A percentile compares a stretch with the other conserved stretches of the same genome.
Conservation (phyloP, 108 stramenopile species). For the Licmophora abbreviata region DNA sequence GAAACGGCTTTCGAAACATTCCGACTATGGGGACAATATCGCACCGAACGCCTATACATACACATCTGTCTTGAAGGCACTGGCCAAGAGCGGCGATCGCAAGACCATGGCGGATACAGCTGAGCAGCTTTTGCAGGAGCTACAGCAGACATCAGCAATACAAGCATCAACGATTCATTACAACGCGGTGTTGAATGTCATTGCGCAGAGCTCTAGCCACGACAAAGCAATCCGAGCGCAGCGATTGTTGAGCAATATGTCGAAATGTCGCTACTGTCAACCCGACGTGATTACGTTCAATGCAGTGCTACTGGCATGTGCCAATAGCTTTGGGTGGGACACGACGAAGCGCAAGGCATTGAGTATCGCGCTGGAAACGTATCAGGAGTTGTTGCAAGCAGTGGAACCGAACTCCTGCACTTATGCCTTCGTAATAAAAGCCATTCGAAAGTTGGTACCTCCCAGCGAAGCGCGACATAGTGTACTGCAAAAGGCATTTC, state of each 20-base stretch:
- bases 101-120: slow-evolving; percentile 11
- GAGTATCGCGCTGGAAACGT: slow-evolving; percentile 23
- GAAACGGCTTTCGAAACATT: slow-evolving; percentile 25
- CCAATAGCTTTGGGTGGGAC: slow-evolving; percentile 32
- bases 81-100: slow-evolving; percentile 22
- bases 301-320: slow-evolving; percentile 40
- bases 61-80: slow-evolving; percentile 27
- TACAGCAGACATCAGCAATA: slow-evolving; percentile 27
- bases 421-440: slow-evolving; percentile 24
- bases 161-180: slow-evolving; percentile 48
- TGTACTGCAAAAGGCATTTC: slow-evolving; percentile 10
- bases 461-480: not conserved
- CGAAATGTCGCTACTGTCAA: slow-evolving; percentile 11
- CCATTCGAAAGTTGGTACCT: slow-evolving; percentile 15
- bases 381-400: slow-evolving; percentile 1
- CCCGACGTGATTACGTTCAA: slow-evolving; percentile 68
- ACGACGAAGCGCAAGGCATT: slow-evolving; percentile 17
- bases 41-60: slow-evolving; percentile 44
- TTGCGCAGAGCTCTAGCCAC: slow-evolving; percentile 27
- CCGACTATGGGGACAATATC: slow-evolving; percentile 18
- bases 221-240: slow-evolving; percentile 43
- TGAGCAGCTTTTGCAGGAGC: slow-evolving; percentile 32
- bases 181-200: slow-evolving; percentile 58
- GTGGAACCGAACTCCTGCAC: slow-evolving; percentile 19
- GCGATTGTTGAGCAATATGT: slow-evolving; percentile 30